Base-by-base conservation (phyloP, 192 early-diverging fungal species). In the Linderina pennispora region DNA sequence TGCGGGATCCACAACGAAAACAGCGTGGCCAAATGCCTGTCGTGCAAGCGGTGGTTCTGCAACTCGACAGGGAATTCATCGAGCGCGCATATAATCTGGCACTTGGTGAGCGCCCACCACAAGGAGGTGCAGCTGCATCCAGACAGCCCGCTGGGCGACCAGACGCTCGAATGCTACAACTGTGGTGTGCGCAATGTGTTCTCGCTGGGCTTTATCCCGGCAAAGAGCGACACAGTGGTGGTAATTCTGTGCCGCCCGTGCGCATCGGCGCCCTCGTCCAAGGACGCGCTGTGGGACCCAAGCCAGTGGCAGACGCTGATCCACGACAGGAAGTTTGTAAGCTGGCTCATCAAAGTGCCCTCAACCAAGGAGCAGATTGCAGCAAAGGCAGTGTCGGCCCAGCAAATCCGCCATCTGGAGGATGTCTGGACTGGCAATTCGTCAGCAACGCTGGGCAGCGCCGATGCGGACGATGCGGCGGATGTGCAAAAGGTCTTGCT, bases 281-380 rank as follows among this genome's bases (percentile, higher is more conserved):
- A 97, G 64, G 94, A 97, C 53, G 80, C 89, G 69, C 91, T 84
- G 56, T 99, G 97, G 97, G 94, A 99, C 54, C 79, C 92, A 9
- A 79, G 82, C 11, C 92, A 97, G 50, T 99, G 97, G 97, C 79
- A 91, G 59, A 92, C 97, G 11, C 77, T 99, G 53, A 95, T 99
- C 43, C 86, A 89, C 46, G 92, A 99, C 55, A 79, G 92, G n/a
- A 83, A 85, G 31, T 91, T 99, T 39, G 64, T 99, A 24, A 81
- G 85, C 23, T 99, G 97, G 97, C 75, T 99, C 14, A 90, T 99
- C 13, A 92, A 89, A 36, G 76, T 84, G 15, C 97, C 97, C 4
- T 74, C 84, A 4, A 89, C 88, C 36, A 76, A 85, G 47, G 92
- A 95, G 58, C 81, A 88, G 55, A 76, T 82, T 21, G 80, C 86